Percentiles rank a stretch among this genome's conserved stretches.
Evolutionary conservation across 148 eudicot species (phyloP).

Genomic region (Nepenthes mirabilis): DNA sequence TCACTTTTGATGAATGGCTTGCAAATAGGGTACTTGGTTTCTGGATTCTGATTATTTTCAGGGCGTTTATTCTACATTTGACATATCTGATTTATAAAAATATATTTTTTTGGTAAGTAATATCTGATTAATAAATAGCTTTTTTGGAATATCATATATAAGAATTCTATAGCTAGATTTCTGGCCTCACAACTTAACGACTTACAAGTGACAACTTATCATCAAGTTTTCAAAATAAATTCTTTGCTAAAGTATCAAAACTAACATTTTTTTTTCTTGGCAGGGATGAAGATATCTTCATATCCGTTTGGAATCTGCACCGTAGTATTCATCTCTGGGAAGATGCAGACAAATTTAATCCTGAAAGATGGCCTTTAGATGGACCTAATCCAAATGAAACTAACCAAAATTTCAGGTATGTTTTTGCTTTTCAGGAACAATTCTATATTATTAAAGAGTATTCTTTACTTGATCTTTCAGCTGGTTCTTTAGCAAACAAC

Average conservation of each 20-base stretch:
- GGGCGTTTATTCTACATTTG: too few species aligned
- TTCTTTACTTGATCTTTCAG: not conserved
- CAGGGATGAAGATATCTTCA: conserved; percentile 92
- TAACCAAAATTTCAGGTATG: conserved; percentile 80
- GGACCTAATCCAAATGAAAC: conserved; percentile 95
- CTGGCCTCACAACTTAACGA: too few species aligned
- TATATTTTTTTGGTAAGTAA: too few species aligned
- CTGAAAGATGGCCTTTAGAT: conserved; percentile 98
- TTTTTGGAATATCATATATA: not conserved
- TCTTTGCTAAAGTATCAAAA: too few species aligned
- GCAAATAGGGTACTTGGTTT: not conserved
- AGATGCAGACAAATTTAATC: conserved; percentile 79
- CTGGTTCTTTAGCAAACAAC: too few species aligned
- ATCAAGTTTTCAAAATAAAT: too few species aligned
- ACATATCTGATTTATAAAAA: too few species aligned
- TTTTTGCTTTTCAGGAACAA: not conserved
- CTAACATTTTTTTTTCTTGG: conserved; percentile 7
- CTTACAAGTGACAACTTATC: too few species aligned
- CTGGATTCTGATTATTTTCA: too few species aligned
- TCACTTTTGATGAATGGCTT: not conserved
- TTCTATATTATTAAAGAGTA: not conserved
- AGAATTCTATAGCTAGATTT: too few species aligned
- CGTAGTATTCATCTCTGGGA: conserved; percentile 81
- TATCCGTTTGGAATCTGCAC: conserved; percentile 93
- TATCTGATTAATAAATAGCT: not conserved